Base-by-base conservation (phyloP, 371 early-diverging fungal genomes). In the Chytridium lagenaria region DNA sequence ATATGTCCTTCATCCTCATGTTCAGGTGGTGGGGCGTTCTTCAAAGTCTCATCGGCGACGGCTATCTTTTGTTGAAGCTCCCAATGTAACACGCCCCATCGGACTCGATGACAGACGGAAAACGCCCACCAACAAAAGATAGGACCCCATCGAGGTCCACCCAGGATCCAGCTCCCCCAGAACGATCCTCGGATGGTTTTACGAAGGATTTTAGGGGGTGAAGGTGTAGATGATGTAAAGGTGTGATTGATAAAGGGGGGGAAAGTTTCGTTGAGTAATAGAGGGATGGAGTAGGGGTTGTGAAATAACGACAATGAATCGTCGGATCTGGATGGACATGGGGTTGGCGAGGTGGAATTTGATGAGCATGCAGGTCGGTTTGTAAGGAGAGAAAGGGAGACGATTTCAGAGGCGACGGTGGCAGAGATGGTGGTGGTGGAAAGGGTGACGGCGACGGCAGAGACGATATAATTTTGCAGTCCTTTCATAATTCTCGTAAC, bases 101-200 rank as follows among this genome's bases (percentile, higher is more conserved):
- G 50, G 19, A 33, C 33, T 31, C 68, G 50, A 51, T 51, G 52
- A 31, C 39, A 31, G 52, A 51, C 33, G 15, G 30, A 5, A 40
- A 39, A 40, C 5, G 22, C 28, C 68, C 51, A 68, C 68, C 68
- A 68, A 12, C 10, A 2, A 19, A 49, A 30, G 19, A 68, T 34
- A 22, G 68, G 68, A 31, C 68, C 68, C 68, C 68, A 51, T 31
- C 52, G 34, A 1, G 68, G 34, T 3, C 52, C 51, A 7, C 51
- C 68, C 2, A 68, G 26, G 51, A 68, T 31, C 68, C 68, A 68
- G 23, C n/a, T 10, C 16, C 68, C 68, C 68, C 68, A 68, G 26
- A 68, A 49, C 15, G 31, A 7, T 3, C 49, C 33, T 1, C 39
- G 68, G 36, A 49, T 2, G 2, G 49, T 44, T 5, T n/a, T 37